Evolutionary conservation across 495 filamentous ascomycete species (phyloP).

Genomic region (Lentithecium fluviatile): DNA sequence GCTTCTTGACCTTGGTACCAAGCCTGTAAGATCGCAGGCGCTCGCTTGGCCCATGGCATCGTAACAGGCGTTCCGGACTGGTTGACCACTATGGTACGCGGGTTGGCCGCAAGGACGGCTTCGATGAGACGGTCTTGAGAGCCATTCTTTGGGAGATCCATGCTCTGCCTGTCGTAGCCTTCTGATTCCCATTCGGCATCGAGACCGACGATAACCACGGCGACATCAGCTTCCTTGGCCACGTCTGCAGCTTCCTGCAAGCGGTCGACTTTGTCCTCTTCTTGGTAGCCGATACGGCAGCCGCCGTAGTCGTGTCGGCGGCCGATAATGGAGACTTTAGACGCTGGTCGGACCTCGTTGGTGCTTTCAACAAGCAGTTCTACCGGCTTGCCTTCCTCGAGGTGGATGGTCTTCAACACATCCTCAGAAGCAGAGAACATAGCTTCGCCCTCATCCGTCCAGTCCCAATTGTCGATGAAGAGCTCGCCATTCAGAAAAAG

Average conservation of each 20-base stretch:
- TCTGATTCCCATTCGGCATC: slow-evolving; percentile 87
- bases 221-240: slow-evolving; percentile 66
- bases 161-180: slow-evolving; percentile 77
- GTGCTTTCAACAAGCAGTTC: slow-evolving; percentile 52
- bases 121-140: slow-evolving; percentile 73
- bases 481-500: slow-evolving; percentile 43
- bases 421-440: slow-evolving; percentile 66
- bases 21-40: slow-evolving; percentile 60
- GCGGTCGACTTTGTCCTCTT: slow-evolving; percentile 64
- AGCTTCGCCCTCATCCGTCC: slow-evolving; percentile 61
- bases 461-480: slow-evolving; percentile 73
- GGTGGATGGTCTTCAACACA: slow-evolving; percentile 51
- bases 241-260: slow-evolving; percentile 61
- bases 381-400: slow-evolving; percentile 62
- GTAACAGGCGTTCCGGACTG: slow-evolving; percentile 81
- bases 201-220: slow-evolving; percentile 75
- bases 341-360: slow-evolving; percentile 61
- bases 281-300: slow-evolving; percentile 72
- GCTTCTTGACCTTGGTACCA: slow-evolving; percentile 53
- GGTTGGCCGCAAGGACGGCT: slow-evolving; percentile 67
- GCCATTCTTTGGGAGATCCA: slow-evolving; percentile 69
- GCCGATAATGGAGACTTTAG: slow-evolving; percentile 58
- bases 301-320: slow-evolving; percentile 64
- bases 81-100: slow-evolving; percentile 73
- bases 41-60: slow-evolving; percentile 75